A percentile compares a stretch with the other conserved stretches of the same genome.
phyloP scores from a whole-genome alignment of 2,329 filamentous ascomycete species.

The Aspergillus novofumigatus region DNA sequence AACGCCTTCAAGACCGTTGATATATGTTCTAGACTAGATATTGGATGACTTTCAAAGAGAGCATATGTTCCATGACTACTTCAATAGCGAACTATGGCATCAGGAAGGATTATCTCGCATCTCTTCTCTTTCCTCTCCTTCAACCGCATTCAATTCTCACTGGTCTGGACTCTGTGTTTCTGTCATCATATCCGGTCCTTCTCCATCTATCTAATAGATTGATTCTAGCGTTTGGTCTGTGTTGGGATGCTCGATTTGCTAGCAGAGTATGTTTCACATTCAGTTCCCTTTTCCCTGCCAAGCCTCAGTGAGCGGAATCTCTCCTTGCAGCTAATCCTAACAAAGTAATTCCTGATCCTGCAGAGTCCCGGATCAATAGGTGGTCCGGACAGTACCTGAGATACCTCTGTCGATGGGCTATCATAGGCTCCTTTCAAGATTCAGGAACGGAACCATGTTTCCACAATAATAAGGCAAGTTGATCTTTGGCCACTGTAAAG shows the following conservation, averaged over 20 bases:
- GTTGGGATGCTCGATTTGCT: neutral
- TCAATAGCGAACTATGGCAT: neutral
- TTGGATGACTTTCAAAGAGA: neutral
- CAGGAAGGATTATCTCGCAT: too few species aligned
- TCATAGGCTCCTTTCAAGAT: neutral
- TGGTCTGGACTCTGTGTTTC: neutral
- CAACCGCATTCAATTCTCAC: neutral
- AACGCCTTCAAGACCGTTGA: neutral
- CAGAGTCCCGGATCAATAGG: neutral
- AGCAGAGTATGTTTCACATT: neutral
- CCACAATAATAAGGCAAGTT: neutral
- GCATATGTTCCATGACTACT: neutral
- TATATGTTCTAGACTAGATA: neutral
- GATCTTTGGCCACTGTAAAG: too few species aligned
- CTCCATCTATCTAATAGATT: neutral
- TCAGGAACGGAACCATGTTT: neutral
- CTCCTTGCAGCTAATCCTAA: neutral
- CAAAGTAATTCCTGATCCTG: neutral
- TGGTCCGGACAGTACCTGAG: neutral
- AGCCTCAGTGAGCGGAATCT: neutral
- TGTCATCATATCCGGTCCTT: neutral
- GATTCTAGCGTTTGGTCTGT: neutral
- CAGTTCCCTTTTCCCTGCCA: neutral
- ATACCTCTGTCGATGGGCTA: too few species aligned
- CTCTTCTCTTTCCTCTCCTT: too few species aligned